Base-by-base conservation (phyloP, 1,284 basidiomycete genomes). In the Tremellales sp. region DNA sequence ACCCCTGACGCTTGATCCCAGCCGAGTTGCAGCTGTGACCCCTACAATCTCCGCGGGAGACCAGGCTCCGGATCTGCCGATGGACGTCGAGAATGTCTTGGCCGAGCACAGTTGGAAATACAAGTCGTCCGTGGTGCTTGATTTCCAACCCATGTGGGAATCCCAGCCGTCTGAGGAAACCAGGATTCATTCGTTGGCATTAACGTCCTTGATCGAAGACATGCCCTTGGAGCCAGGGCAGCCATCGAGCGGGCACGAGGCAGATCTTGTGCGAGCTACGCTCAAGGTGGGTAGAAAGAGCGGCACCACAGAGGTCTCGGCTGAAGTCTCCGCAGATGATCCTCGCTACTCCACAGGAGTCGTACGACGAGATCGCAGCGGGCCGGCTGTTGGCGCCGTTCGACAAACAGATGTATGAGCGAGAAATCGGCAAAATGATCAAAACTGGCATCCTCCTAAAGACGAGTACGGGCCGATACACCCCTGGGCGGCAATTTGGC, bases 141-240 rank as follows among this genome's bases (percentile, higher is more conserved):
- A 82, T 84, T 77, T 56, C 75, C n/a, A n/a, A n/a, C n/a, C n/a
- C n/a, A 76, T 3, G 61, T 74, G 9, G 81, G 83, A 46, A 22
- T 19, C 18, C 2, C 85, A 87, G 57, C 85, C 87, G 64, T 78
- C 78, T 16, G 81, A 86, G 39, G 87, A 88, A 66, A 84, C 84
- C 59, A 77, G 78, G 29, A 66, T 86, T 45, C 70, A 82, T 25
- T 76, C 77, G 40, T 75, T 81, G 39, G 75, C 83, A 1, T 80
- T 86, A 50, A 76, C 78, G 9, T 73, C 70, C n/a, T 68, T 76
- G 26, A 54, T 72, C 1, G 76, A 78, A 32, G 72, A 75, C 6
- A 65, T 77, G 38, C 66, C 74, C 6, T 50, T 64, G 8, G n/a
- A 40, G 5, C 28, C 13, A 26, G 21, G 4, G 24, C 32, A 32